These are phyloP conservation scores for Mucor lusitanicus DNA, from an alignment of 371 early-diverging fungal species.

Conservation along the genomic window DNA sequence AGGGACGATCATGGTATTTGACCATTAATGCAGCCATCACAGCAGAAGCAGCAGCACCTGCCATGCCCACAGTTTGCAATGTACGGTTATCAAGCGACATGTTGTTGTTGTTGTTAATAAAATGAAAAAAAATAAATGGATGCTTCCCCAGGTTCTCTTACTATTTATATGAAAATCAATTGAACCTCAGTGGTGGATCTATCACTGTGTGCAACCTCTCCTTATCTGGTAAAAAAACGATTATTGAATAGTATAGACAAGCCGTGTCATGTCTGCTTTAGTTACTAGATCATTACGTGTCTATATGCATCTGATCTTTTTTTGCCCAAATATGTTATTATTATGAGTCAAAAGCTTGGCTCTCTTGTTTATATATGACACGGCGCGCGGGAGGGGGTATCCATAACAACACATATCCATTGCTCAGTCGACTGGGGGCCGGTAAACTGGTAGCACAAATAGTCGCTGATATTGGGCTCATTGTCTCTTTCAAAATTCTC, in stretches of 20 bases:
- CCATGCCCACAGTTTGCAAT: conserved; percentile 8
- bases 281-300: not conserved
- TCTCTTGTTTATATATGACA: not conserved
- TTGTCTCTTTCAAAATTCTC: not conserved
- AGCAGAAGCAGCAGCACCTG: conserved; percentile 15
- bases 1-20: conserved; percentile 38
- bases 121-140: too few relatives aligned
- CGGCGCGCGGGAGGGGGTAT: too few relatives aligned
- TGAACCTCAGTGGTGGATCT: not conserved
- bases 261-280: not conserved
- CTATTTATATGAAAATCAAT: not conserved
- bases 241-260: not conserved
- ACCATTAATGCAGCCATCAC: conserved; percentile 18
- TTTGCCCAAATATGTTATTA: not conserved
- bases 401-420: not conserved
- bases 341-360: not conserved
- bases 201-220: not conserved
- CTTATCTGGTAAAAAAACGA: conserved; percentile 1
- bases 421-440: not conserved
- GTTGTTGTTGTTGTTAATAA: too few relatives aligned
- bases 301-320: not conserved
- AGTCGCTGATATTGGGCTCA: not conserved
- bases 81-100: conserved; percentile 8
- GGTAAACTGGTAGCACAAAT: not conserved
- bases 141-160: not conserved